Evolutionary conservation across 768 basidiomycete species (phyloP), one percentile per base, ranked within the genome.

Genomic region (Royoungia palumana): DNA sequence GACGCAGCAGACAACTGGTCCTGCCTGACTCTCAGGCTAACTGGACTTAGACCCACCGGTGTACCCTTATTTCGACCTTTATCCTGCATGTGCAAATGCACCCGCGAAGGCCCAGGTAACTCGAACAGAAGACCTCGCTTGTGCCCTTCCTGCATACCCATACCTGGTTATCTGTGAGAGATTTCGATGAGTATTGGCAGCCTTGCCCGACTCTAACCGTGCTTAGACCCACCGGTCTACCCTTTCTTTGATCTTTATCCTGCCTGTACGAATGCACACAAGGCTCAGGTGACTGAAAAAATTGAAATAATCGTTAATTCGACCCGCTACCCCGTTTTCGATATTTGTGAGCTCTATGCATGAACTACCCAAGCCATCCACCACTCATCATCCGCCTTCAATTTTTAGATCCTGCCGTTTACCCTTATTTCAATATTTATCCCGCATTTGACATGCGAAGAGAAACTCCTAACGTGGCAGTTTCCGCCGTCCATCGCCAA

Each of bases 361-460:
- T 22, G 8, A 32, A 9, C 6, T 30, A 17, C 10, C 35, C 8
- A 12, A 6, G 6, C 25, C 4, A 6, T 3, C 37, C 16, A 27
- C 16, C 19, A 17, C 35, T 56, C 47, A 62, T 65, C 41, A 46
- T 60, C n/a, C 44, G 16, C 64, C 47, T 64, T n/a, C n/a, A n/a
- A n/a, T n/a, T n/a, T n/a, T 44, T 40, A 75, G 75, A 75, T 50
- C 69, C 66, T 8, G 47, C 65, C 16, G 53, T 63, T 27, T 79
- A 77, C 56, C 76, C 78, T 24, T 49, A 71, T 57, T 63, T 76
- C 32, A 60, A 71, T 44, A 56, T 75, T 20, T 78, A 77, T 59
- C 75, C 75, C 35, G 39, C 13, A 28, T 12, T 49, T 17, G 25
- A 42, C 40, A 14, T 35, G 28, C 46, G 13, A 37, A 22, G 44